These are phyloP conservation scores for Ustilago loliicola DNA, from an alignment of 1,284 basidiomycete genomes.

Conservation along the genomic window DNA sequence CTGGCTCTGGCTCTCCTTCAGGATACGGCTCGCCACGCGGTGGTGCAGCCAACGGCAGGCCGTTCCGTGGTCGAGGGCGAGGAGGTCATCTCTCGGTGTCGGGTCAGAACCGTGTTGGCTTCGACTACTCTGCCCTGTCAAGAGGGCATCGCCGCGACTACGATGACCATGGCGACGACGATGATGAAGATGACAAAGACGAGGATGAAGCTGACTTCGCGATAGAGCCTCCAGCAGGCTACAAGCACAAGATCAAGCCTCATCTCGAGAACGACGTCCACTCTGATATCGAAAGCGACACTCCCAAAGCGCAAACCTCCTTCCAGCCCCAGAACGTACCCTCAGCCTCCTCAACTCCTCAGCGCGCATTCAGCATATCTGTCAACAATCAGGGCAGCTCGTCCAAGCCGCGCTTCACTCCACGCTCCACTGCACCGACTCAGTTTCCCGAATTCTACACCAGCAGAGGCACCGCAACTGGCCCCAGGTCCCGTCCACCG, in stretches of 20 bases:
- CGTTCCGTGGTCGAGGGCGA: constrained; percentile 38
- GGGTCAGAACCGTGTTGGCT: constrained; percentile 51
- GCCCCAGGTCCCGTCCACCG: constrained; percentile 42
- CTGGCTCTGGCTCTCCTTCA: constrained; percentile 13
- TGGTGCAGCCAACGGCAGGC: constrained; percentile 23
- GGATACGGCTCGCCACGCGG: constrained; percentile 37
- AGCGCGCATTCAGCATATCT: constrained; percentile 12
- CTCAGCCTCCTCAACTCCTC: constrained; percentile 21
- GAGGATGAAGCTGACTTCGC: constrained; percentile 28
- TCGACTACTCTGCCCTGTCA: constrained; percentile 46
- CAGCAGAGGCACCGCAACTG: constrained; percentile 23
- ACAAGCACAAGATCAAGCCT: constrained; percentile 46
- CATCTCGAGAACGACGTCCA: constrained; percentile 32
- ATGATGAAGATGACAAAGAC: constrained; percentile 25
- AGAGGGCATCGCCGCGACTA: constrained; percentile 20
- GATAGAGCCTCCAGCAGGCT: constrained; percentile 39
- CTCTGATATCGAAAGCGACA: constrained; percentile 20
- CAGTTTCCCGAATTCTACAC: constrained; percentile 50
- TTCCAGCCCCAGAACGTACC: constrained; percentile 8
- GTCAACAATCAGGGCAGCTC: constrained; percentile 4
- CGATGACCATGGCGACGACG: constrained; percentile 14
- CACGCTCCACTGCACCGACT: constrained; percentile 26
- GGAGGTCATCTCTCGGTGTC: constrained; percentile 43
- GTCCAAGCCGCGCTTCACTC: constrained; percentile 26
- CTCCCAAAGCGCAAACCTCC: not conserved